These are phyloP conservation scores for Curvularia sp. DNA, from an alignment of 2,329 filamentous ascomycete species.

Conservation along the genomic window DNA sequence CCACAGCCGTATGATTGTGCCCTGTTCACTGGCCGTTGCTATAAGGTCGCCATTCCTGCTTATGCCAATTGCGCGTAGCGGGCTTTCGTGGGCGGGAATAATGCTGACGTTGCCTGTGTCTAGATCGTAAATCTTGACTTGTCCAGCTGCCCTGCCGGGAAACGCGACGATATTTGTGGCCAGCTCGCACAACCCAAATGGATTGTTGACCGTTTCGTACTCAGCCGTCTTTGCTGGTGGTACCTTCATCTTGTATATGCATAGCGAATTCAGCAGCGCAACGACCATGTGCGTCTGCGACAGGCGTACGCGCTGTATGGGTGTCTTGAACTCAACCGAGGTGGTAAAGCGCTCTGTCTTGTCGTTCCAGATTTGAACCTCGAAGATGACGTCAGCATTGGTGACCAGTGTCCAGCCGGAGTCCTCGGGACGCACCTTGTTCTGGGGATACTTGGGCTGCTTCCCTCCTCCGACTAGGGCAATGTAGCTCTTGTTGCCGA, in stretches of 20 bases:
- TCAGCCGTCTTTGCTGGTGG: conserved; percentile 73
- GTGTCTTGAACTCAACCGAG: conserved; percentile 78
- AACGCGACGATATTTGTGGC: conserved; percentile 78
- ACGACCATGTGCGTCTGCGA: conserved; percentile 79
- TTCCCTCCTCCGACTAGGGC: conserved; percentile 89
- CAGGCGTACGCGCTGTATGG: conserved; percentile 80
- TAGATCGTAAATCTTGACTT: conserved; percentile 86
- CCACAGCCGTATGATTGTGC: conserved; percentile 88
- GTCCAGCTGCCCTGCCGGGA: conserved; percentile 84
- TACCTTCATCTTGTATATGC: conserved; percentile 79
- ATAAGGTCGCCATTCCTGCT: conserved; percentile 81
- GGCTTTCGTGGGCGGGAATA: conserved; percentile 84
- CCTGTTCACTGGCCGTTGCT: conserved; percentile 91
- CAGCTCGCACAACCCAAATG: conserved; percentile 79
- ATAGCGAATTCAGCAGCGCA: conserved; percentile 80
- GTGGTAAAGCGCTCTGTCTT: conserved; percentile 76
- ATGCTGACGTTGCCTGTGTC: conserved; percentile 85
- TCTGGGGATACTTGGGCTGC: conserved; percentile 83
- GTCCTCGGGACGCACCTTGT: conserved; percentile 67
- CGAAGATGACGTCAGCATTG: conserved; percentile 37
- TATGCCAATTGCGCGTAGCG: conserved; percentile 78
- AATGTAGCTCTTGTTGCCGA: conserved; percentile 84
- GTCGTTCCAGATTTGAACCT: conserved; percentile 93
- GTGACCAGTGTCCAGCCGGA: conserved; percentile 36
- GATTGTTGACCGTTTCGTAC: conserved; percentile 88